Evolutionary conservation across 768 basidiomycete species (phyloP).

Genomic region (Agaricus sinodeliciosus): DNA sequence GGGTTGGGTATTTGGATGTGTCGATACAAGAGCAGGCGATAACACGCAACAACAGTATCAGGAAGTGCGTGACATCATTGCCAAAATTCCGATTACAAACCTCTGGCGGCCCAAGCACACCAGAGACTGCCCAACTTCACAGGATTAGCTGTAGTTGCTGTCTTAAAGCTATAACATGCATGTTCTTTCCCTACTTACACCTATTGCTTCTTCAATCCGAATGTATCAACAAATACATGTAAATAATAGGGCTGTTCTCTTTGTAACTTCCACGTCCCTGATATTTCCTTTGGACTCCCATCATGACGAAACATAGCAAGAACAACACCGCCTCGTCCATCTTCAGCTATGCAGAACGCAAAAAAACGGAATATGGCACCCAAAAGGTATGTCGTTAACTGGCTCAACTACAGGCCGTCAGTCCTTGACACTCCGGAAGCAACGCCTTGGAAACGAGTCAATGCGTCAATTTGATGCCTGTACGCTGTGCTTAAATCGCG

Average conservation of each 20-base stretch:
- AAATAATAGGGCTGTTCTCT: not conserved
- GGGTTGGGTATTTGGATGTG: no score
- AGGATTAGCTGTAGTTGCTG: no score
- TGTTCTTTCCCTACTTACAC: no score
- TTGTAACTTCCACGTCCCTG: not conserved
- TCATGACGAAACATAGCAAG: slow-evolving; percentile 86
- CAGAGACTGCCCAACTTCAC: no score
- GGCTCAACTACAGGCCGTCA: not conserved
- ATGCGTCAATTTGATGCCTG: slow-evolving; percentile 93
- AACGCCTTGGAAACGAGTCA: slow-evolving; percentile 85
- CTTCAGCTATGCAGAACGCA: slow-evolving; percentile 86
- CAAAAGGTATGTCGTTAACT: slow-evolving; percentile 44
- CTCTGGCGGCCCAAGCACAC: no score
- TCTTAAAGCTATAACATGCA: no score
- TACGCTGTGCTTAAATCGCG: slow-evolving; percentile 77
- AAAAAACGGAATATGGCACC: slow-evolving; percentile 80
- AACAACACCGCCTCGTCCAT: slow-evolving; percentile 87
- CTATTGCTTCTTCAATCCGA: no score
- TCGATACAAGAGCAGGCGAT: no score
- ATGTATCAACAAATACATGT: not conserved
- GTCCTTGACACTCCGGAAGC: slow-evolving; percentile 26
- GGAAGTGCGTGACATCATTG: no score
- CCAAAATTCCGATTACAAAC: no score
- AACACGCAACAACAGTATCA: no score
- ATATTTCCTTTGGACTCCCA: not conserved